A percentile compares a stretch with the other conserved stretches of the same genome.
These are phyloP conservation scores for Fusarium staphyleae DNA, from an alignment of 2,329 filamentous ascomycete genomes.

Conservation along the genomic window DNA sequence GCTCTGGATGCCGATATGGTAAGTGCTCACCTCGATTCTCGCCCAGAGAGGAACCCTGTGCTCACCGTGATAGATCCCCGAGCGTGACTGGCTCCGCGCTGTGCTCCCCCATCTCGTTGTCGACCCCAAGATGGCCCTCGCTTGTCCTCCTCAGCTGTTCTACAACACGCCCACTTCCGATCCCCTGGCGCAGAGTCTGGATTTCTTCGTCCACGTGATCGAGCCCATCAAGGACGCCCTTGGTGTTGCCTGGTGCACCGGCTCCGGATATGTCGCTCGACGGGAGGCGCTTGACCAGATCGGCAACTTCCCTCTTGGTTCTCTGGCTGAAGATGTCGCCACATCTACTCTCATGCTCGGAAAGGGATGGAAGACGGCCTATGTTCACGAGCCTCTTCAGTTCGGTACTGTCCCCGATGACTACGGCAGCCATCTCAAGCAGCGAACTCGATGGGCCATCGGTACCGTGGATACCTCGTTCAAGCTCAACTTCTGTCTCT, in stretches of 20 bases:
- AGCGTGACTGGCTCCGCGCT: slow-evolving; percentile 65
- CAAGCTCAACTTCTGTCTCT: slow-evolving; percentile 67
- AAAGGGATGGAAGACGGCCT: slow-evolving; percentile 68
- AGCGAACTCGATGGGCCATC: slow-evolving; percentile 63
- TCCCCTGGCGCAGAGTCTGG: slow-evolving; percentile 63
- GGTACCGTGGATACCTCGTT: slow-evolving; percentile 65
- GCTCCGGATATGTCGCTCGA: slow-evolving; percentile 67
- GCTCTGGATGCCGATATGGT: slow-evolving; percentile 72
- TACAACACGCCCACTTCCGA: slow-evolving; percentile 68
- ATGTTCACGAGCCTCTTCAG: slow-evolving; percentile 65
- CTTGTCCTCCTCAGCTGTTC: slow-evolving; percentile 68
- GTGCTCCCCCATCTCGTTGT: slow-evolving; percentile 65
- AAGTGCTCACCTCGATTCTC: slow-evolving; percentile 18
- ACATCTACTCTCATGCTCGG: slow-evolving; percentile 66
- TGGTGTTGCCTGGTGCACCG: slow-evolving; percentile 69
- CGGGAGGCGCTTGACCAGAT: slow-evolving; percentile 67
- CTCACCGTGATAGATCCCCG: slow-evolving; percentile 57
- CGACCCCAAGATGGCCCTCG: slow-evolving; percentile 64
- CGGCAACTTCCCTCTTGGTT: slow-evolving; percentile 67
- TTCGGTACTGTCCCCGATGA: slow-evolving; percentile 67
- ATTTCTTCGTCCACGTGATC: slow-evolving; percentile 64
- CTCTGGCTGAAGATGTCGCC: slow-evolving; percentile 66
- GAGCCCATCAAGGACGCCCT: slow-evolving; percentile 59
- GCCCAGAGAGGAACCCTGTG: not conserved
- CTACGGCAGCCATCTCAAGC: slow-evolving; percentile 61